A percentile compares a stretch with the other conserved stretches of the same genome.
Evolutionary conservation across 345 rosid species (phyloP).

Genomic region (Carallia brachiata): DNA sequence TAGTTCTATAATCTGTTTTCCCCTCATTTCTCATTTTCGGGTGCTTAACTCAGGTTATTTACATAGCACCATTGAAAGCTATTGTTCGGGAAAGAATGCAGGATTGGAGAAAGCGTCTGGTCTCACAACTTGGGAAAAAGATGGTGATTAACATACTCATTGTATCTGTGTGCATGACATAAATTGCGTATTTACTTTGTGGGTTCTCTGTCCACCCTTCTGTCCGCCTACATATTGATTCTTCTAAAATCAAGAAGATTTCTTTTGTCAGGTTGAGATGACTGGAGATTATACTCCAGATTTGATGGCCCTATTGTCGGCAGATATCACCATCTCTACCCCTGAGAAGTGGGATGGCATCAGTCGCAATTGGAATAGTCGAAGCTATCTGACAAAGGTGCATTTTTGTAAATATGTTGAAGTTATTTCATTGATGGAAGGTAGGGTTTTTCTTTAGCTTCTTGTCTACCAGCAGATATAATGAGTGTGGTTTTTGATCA

Average conservation of each 20-base stretch:
- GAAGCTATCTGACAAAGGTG: slow-evolving; percentile 95
- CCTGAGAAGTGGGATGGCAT: slow-evolving; percentile 99
- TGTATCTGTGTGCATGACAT: neutral
- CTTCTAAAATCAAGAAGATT: slow-evolving; percentile 7
- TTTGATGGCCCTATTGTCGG: slow-evolving; percentile 89
- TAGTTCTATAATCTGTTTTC: neutral
- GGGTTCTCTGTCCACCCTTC: neutral
- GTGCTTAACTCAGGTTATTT: slow-evolving; percentile 61
- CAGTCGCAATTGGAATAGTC: slow-evolving; percentile 97
- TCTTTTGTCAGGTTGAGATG: slow-evolving; percentile 81
- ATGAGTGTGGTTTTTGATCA: slow-evolving; percentile 21
- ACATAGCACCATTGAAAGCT: slow-evolving; percentile 98
- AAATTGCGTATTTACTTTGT: too few relatives aligned
- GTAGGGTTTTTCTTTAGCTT: neutral
- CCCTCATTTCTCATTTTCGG: neutral
- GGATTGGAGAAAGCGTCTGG: slow-evolving; percentile 90
- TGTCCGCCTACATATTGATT: neutral
- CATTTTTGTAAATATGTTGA: slow-evolving; percentile 17
- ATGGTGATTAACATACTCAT: slow-evolving; percentile 50
- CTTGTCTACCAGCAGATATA: neutral
- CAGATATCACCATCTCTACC: slow-evolving; percentile 93
- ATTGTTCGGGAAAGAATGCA: slow-evolving; percentile 96
- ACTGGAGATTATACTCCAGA: slow-evolving; percentile 99
- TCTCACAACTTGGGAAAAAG: slow-evolving; percentile 79
- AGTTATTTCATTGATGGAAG: slow-evolving; percentile 8